Evolutionary conservation across 441 rosid species (phyloP), one percentile per base, ranked within the genome.

Genomic region (Manihot esculenta): DNA sequence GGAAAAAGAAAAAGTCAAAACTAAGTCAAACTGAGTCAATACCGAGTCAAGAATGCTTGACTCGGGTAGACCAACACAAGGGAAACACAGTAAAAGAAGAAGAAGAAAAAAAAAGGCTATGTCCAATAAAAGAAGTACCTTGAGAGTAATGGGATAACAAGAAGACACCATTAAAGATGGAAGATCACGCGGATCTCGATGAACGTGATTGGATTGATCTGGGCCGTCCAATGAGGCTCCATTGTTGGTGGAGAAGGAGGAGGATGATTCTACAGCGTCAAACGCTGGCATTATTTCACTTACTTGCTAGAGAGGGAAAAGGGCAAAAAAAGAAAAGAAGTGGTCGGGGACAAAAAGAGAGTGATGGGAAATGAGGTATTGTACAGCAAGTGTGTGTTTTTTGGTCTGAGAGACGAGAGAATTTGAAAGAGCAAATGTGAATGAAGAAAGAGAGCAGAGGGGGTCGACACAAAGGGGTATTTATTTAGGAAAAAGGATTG

Each of bases 71-170:
- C 23, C 17, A 23, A 44, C 48, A 44, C 14, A 44, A 5, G 12
- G 1, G 45, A 7, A 42, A 11, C 45, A 42, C 5, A n/a, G n/a
- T n/a, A n/a, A n/a, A n/a, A n/a, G n/a, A n/a, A n/a, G 20, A 26
- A 45, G 11, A 24, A 11, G 12, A 26, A 47, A 18, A 11, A 30
- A 59, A 11, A 5, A n/a, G 3, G 2, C 12, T 45, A 6, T 30
- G 30, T 10, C 11, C 12, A 9, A 21, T 26, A 5, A 24, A n/a
- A 14, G 26, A 2, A 0, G 2, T 72, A 92, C 98, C 94, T 84
- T 86, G 77, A 93, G 93, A 74, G 94, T 76, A 77, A 93, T 83
- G 24, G 94, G 98, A 62, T 66, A 85, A 71, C 80, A 83, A 61
- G 89, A 80, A 64, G 93, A 75, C 72, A 88, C 21, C 66, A 70